phyloP scores from a whole-genome alignment of 306 rosid genomes.

The Fragaria nilgerrensis region DNA sequence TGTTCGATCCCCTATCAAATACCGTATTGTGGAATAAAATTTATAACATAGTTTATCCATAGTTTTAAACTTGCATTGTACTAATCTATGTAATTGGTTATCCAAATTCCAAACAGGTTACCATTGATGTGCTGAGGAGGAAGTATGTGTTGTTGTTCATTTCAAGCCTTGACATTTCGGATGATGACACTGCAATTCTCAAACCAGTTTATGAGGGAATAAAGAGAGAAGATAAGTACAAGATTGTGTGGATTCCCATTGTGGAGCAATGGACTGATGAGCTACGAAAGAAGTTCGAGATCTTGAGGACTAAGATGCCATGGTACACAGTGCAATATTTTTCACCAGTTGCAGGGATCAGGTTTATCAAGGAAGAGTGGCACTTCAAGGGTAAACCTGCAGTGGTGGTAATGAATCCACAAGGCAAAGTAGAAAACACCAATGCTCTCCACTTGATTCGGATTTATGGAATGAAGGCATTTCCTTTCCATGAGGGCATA shows the following conservation, averaged over 20 bases:
- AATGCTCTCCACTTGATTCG: slow-evolving; percentile 54
- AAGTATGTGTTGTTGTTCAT: slow-evolving; percentile 56
- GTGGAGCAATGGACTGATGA: slow-evolving; percentile 49
- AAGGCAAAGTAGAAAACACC: slow-evolving; percentile 35
- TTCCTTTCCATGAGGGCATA: slow-evolving; percentile 30
- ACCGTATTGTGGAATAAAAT: background rate
- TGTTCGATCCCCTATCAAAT: background rate
- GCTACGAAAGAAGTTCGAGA: slow-evolving; percentile 40
- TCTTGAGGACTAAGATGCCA: slow-evolving; percentile 41
- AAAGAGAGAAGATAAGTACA: slow-evolving; percentile 22
- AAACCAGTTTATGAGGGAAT: slow-evolving; percentile 18
- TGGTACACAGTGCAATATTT: slow-evolving; percentile 50
- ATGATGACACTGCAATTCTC: slow-evolving; percentile 28
- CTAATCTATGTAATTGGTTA: background rate
- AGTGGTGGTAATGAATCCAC: slow-evolving; percentile 37
- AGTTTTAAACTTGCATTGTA: background rate
- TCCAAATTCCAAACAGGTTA: slow-evolving; percentile 27
- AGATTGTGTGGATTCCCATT: slow-evolving; percentile 47
- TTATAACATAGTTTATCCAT: background rate
- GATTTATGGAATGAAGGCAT: slow-evolving; percentile 46
- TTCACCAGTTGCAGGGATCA: slow-evolving; percentile 37
- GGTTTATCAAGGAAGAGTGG: slow-evolving; percentile 57
- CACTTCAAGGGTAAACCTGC: slow-evolving; percentile 49
- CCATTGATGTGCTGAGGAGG: slow-evolving; percentile 37
- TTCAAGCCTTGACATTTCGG: slow-evolving; percentile 48